Evolutionary conservation across 768 basidiomycete genomes (phyloP).

Genomic region (Auriscalpium orientale): DNA sequence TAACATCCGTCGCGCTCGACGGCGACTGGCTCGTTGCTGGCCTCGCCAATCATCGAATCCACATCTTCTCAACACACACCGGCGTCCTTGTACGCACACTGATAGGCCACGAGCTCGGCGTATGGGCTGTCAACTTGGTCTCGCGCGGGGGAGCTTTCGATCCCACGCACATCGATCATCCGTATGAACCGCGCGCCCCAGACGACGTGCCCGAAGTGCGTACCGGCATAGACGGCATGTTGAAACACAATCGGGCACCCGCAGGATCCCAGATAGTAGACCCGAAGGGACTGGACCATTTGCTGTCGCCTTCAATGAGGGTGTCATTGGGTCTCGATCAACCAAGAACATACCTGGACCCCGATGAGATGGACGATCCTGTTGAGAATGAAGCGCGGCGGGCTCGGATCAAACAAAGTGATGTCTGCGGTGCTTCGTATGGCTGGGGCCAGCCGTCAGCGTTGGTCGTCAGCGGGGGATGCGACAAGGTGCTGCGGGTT

Average conservation of each 20-base stretch:
- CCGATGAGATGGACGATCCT: conserved; percentile 1
- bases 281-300: conserved; percentile 15
- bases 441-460: conserved; percentile 88
- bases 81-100: conserved; percentile 75
- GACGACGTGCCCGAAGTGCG: conserved; percentile 2
- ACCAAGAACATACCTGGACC: conserved; percentile 17
- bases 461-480: conserved; percentile 85
- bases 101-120: conserved; percentile 80
- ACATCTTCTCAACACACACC: conserved; percentile 74
- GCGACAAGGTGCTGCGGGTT: conserved; percentile 85
- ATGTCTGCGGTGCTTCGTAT: conserved; percentile 56
- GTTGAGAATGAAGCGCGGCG: conserved; percentile 1
- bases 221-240: conserved; percentile 1
- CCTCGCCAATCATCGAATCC: conserved; percentile 77
- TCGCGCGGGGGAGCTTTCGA: conserved; percentile 44
- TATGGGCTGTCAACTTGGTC: conserved; percentile 85
- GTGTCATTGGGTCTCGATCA: conserved; percentile 41
- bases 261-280: conserved; percentile 6
- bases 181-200: neutral
- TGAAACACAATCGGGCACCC: conserved; percentile 11
- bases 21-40: conserved; percentile 81
- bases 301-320: conserved; percentile 35
- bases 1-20: conserved; percentile 85
- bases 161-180: conserved; percentile 3
- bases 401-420: conserved; percentile 23